Percentiles rank a stretch among this genome's conserved stretches.
phyloP scores from a whole-genome alignment of 306 rosid species.

The Dalbergia cultrata region DNA sequence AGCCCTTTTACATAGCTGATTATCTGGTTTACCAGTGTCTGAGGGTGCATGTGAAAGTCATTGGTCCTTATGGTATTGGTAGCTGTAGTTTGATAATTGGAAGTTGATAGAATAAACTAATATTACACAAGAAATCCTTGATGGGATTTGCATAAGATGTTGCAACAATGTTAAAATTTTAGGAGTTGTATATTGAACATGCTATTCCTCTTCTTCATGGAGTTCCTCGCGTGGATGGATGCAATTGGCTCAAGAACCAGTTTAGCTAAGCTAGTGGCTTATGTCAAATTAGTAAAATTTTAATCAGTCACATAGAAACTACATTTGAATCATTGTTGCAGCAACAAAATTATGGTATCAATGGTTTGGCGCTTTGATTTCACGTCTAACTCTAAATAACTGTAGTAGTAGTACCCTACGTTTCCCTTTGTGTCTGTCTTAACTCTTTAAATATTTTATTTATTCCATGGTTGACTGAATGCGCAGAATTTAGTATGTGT shows the following conservation, averaged over 20 bases:
- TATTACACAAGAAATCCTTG: not conserved
- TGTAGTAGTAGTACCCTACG: not conserved
- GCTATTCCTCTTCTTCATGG: not conserved
- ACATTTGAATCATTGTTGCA: slow-evolving; percentile 10
- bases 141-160: slow-evolving; percentile 8
- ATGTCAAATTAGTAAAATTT: not conserved
- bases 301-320: slow-evolving; percentile 12
- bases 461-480: not conserved
- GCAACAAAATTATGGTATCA: slow-evolving; percentile 9
- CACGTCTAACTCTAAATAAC: slow-evolving; percentile 17
- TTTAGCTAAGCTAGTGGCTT: slow-evolving; percentile 17
- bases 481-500: not conserved
- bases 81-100: slow-evolving; percentile 34
- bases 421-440: slow-evolving; percentile 13
- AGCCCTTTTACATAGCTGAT: not conserved
- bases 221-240: slow-evolving; percentile 15
- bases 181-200: slow-evolving; percentile 6
- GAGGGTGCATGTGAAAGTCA: not conserved
- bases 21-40: not conserved
- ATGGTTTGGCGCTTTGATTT: not conserved
- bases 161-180: slow-evolving; percentile 1
- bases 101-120: slow-evolving; percentile 21
- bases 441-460: not conserved
- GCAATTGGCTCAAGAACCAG: slow-evolving; percentile 7
- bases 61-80: not conserved